Base-by-base conservation (phyloP, 768 basidiomycete species). In the Trametes cubensis region DNA sequence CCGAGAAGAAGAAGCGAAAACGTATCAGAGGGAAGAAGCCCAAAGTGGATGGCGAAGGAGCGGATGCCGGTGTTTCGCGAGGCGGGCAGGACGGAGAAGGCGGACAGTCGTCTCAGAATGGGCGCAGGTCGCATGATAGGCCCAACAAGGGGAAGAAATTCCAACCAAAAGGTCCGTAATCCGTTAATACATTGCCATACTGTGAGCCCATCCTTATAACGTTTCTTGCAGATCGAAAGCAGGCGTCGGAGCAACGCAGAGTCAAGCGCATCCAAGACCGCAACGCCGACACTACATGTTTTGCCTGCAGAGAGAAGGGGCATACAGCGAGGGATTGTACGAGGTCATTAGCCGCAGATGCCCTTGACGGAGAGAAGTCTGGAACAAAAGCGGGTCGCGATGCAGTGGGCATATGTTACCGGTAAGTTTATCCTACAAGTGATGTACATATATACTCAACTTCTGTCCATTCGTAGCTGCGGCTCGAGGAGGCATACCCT, bases 271-370 rank as follows among this genome's bases (percentile, higher is more conserved):
- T 84, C 53, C 70, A 82, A 3, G 83, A 88, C 49, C 83, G 85
- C 45, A 66, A 79, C 14, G 76, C 80, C 10, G 73, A 77, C 2
- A 94, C 87, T 1, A 86, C 83, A 6, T 97, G 95, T 71, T 95
- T 94, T 73, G 90, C 89, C 3, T 98, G 95, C 77, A 83, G 95
- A 54, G 80, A 86, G 69, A 84, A 80, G 63, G 95, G 95, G 0
- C 95, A 98, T 70, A 79, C 88, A 2, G 94, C 94, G 3, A 86
- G 80, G 71, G 85, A 94, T 59, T 98, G 95, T 71, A 89, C 90
- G 0, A 83, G 77, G 17, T 76, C 13, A 59, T 69, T 38, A 68
- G 74, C 30, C 69, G 45, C n/a, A 61, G 62, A 39, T 66, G 75
- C 58, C 18, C 25, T 61, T 49, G 48, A 51, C 3, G 18, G 56